Conservation (phyloP, 1,284 basidiomycete species). For the Malassezia slooffiae region DNA sequence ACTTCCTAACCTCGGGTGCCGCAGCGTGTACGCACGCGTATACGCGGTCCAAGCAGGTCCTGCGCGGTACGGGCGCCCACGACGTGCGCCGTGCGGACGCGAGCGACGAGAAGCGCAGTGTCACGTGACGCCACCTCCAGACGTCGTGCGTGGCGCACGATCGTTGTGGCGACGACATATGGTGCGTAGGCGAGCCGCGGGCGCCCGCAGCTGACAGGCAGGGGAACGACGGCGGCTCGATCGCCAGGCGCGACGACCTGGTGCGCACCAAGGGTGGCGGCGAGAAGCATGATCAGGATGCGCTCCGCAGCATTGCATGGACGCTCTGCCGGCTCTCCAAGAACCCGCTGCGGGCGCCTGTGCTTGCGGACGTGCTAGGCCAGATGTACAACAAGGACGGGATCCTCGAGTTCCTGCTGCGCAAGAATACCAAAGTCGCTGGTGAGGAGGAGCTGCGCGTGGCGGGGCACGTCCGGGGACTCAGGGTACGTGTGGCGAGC, state of each 20-base stretch:
- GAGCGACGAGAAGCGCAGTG: no score
- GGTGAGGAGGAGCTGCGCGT: constrained; percentile 10
- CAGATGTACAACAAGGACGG: constrained; percentile 44
- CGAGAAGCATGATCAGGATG: constrained; percentile 25
- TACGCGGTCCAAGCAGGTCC: no score
- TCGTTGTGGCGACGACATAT: no score
- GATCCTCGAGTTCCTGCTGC: constrained; percentile 30
- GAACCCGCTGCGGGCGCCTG: constrained; percentile 21
- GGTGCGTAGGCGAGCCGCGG: constrained; percentile 2
- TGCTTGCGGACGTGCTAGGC: constrained; percentile 36
- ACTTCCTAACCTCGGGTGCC: no score
- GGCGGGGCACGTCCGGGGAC: constrained; percentile 28
- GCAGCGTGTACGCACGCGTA: no score
- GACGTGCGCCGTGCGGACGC: no score
- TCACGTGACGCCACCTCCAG: no score
- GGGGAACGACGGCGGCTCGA: constrained; percentile 44
- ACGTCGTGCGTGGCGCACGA: no score
- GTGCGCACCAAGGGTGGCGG: constrained; percentile 26
- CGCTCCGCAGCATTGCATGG: constrained; percentile 26
- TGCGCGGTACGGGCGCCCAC: no score
- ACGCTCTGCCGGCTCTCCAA: constrained; percentile 35
- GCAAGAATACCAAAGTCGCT: constrained; percentile 1
- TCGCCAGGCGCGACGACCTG: constrained; percentile 37
- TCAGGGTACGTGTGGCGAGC: constrained; percentile 18
- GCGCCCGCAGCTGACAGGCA: constrained; percentile 13